These are phyloP conservation scores for Marchantia polymorpha DNA, from an alignment of 225 moss, liverwort and hornwort species.

Conservation along the genomic window DNA sequence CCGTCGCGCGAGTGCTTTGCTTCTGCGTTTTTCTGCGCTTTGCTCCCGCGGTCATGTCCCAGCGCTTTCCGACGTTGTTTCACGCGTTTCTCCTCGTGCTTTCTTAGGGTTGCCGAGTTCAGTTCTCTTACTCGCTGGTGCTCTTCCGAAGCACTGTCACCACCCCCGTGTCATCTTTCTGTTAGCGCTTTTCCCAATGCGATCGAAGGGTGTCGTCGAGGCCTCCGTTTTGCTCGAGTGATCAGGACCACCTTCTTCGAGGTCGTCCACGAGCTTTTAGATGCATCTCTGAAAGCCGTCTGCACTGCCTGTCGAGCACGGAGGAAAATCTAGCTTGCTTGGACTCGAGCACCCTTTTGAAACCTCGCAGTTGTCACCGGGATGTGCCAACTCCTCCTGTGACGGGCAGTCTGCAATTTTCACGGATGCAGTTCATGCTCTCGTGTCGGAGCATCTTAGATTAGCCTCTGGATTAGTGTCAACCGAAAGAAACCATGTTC, in stretches of 20 bases:
- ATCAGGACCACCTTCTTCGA: neutral
- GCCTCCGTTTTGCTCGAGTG: neutral
- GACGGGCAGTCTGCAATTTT: neutral
- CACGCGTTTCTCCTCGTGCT: neutral
- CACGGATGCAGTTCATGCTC: neutral
- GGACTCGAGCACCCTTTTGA: no score
- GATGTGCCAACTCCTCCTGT: neutral
- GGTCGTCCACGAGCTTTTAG: neutral
- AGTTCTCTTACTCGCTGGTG: neutral
- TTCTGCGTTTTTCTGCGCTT: neutral
- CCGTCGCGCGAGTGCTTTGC: neutral
- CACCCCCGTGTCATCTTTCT: neutral
- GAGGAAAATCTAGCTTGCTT: neutral
- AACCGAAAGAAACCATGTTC: neutral
- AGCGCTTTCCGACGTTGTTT: neutral
- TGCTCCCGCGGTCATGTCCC: neutral
- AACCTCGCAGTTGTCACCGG: neutral
- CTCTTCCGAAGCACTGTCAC: neutral
- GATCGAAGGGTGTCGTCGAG: neutral
- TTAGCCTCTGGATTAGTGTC: neutral
- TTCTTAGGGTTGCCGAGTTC: constrained; percentile 15
- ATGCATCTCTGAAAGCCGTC: neutral
- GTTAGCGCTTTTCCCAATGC: neutral
- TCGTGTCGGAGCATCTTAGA: neutral
- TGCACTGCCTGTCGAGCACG: no score